phyloP scores from a whole-genome alignment of 768 basidiomycete species.

The Serendipita sp. region DNA sequence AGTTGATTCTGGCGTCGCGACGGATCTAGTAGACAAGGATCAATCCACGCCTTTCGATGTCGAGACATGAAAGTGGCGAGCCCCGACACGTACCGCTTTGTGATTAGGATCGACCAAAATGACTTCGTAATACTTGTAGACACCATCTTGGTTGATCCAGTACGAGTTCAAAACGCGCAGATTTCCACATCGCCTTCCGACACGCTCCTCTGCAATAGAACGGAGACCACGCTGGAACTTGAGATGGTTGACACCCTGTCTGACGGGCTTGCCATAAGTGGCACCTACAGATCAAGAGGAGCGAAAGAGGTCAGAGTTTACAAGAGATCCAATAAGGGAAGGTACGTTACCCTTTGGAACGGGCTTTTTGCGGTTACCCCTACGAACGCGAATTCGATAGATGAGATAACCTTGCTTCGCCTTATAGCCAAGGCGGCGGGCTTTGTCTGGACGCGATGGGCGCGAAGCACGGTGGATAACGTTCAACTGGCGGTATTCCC shows the following conservation, averaged over 20 bases:
- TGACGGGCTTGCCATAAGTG: conserved; percentile 97
- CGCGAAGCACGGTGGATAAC: conserved; percentile 97
- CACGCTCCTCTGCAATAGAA: conserved; percentile 94
- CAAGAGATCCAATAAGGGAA: neutral
- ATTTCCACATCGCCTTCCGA: conserved; percentile 91
- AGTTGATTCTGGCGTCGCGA: conserved; percentile 94
- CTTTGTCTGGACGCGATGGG: conserved; percentile 98
- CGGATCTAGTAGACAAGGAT: conserved; percentile 42
- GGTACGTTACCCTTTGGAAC: conserved; percentile 72
- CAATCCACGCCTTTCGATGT: neutral
- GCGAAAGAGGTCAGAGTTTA: neutral
- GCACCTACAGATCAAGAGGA: conserved; percentile 41
- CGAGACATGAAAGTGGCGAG: neutral
- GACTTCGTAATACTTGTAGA: conserved; percentile 98
- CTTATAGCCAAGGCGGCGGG: conserved; percentile 96
- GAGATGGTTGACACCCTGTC: conserved; percentile 98
- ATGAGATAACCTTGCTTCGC: conserved; percentile 99
- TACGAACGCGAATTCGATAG: conserved; percentile 93
- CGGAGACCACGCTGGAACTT: conserved; percentile 91
- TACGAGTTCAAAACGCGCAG: conserved; percentile 94
- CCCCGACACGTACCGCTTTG: conserved; percentile 55
- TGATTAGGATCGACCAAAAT: conserved; percentile 93
- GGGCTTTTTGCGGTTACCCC: conserved; percentile 98
- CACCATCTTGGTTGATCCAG: conserved; percentile 98
- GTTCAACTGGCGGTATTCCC: conserved; percentile 97